Evolutionary conservation across 2,329 filamentous ascomycete genomes (phyloP).

Genomic region (Colletotrichum sp.): DNA sequence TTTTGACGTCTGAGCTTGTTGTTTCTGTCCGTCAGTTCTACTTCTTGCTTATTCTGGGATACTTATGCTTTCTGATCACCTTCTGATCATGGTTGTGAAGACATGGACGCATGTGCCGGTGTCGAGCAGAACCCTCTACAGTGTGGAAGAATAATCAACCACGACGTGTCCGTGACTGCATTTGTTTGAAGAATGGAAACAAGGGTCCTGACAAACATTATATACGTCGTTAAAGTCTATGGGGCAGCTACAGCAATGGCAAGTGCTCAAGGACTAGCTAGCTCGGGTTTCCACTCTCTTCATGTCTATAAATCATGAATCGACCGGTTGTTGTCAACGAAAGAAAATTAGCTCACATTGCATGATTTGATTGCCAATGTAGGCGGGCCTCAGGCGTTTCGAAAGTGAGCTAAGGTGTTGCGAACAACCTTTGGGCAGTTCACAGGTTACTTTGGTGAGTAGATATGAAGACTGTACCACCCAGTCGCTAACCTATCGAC

Average conservation of each 20-base stretch:
- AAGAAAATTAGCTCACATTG: rapidly evolving
- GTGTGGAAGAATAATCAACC: background rate
- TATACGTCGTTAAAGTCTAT: background rate
- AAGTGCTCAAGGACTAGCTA: background rate
- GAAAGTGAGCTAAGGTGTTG: background rate
- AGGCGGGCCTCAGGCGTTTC: background rate
- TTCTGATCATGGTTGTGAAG: background rate
- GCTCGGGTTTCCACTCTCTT: background rate
- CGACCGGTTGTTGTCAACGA: background rate
- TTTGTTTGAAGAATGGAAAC: background rate
- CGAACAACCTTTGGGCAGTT: background rate
- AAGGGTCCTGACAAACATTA: background rate
- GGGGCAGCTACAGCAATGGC: background rate
- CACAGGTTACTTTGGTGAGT: background rate
- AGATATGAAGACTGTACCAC: background rate
- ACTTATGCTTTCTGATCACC: background rate
- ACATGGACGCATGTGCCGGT: background rate
- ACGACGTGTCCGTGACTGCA: background rate
- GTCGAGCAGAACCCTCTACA: background rate
- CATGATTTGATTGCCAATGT: background rate
- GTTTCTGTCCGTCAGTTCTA: background rate
- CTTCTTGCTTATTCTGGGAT: rapidly evolving
- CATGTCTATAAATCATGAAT: background rate
- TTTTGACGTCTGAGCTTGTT: background rate
- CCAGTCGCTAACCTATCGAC: background rate